Evolutionary conservation across 2,329 filamentous ascomycete species (phyloP).

Genomic region (Cyphellophora attinorum): DNA sequence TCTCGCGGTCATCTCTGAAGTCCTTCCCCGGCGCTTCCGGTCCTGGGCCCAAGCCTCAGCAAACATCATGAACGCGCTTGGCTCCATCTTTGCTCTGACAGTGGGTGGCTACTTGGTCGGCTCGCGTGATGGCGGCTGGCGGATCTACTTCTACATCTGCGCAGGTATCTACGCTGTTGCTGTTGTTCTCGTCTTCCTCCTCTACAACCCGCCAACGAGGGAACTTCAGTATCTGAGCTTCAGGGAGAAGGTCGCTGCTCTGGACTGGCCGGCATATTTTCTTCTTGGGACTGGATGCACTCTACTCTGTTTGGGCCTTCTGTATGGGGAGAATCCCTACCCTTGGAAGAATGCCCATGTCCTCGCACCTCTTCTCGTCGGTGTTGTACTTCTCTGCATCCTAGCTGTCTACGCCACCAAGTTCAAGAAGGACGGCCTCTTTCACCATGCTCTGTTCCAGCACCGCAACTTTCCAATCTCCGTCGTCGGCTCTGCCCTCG

Average conservation of each 20-base stretch:
- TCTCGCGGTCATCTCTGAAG: constrained; percentile 10
- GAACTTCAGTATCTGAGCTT: constrained; percentile 8
- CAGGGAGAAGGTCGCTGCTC: constrained; percentile 6
- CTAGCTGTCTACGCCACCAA: constrained; percentile 47
- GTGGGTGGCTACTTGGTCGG: constrained; percentile 7
- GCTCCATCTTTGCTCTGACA: constrained; percentile 5
- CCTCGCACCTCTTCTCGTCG: constrained; percentile 39
- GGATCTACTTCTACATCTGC: constrained; percentile 12
- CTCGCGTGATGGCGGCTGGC: constrained; percentile 7
- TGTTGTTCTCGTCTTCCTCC: constrained; percentile 4
- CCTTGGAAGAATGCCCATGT: constrained; percentile 43
- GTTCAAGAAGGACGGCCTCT: constrained; percentile 39
- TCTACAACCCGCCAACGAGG: constrained; percentile 12
- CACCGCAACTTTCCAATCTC: constrained; percentile 40
- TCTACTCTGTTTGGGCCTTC: constrained; percentile 46
- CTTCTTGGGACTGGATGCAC: constrained; percentile 5
- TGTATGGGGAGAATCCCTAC: constrained; percentile 48
- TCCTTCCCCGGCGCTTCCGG: constrained; percentile 10
- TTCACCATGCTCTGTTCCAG: constrained; percentile 44
- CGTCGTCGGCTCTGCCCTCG: constrained; percentile 2
- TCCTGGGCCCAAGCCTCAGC: constrained; percentile 9
- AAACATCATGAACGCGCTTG: constrained; percentile 8
- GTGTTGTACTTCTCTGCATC: constrained; percentile 29
- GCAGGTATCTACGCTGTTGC: constrained; percentile 9
- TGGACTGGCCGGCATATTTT: constrained; percentile 11